Percentiles rank a stretch among this genome's conserved stretches.
Evolutionary conservation across 2,329 filamentous ascomycete species (phyloP).

Genomic region (Cladosporium sp.): DNA sequence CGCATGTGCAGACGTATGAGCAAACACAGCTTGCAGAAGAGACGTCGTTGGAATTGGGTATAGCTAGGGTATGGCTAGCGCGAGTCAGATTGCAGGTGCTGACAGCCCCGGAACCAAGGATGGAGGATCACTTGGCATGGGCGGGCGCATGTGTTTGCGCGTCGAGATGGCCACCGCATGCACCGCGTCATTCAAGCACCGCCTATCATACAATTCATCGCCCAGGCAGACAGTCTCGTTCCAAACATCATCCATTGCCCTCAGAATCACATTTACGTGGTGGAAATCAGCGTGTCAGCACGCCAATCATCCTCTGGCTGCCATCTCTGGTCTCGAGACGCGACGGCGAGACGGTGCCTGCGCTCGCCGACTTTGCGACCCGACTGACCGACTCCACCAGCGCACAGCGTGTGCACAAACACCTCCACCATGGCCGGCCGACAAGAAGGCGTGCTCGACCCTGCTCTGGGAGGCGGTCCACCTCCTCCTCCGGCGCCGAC

Average conservation of each 20-base stretch:
- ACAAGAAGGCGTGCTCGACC: constrained; percentile 6
- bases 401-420: neutral
- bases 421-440: constrained; percentile 1
- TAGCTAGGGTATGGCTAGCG: constrained; percentile 7
- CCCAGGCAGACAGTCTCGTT: neutral
- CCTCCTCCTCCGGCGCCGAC: neutral
- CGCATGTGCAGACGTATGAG: no score
- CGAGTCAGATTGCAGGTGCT: neutral
- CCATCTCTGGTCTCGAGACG: neutral
- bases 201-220: neutral
- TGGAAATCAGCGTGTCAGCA: neutral
- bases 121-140: neutral
- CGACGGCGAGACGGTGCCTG: constrained; percentile 12
- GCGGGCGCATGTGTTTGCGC: neutral
- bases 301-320: neutral
- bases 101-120: neutral
- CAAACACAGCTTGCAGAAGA: neutral
- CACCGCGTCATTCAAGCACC: neutral
- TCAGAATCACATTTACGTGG: neutral
- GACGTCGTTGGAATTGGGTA: constrained; percentile 6
- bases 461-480: constrained; percentile 5
- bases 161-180: neutral
- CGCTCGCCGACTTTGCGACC: constrained; percentile 12
- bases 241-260: neutral
- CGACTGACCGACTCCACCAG: constrained; percentile 8